Conservation (phyloP, 345 rosid genomes). For the Isatis tinctoria region DNA sequence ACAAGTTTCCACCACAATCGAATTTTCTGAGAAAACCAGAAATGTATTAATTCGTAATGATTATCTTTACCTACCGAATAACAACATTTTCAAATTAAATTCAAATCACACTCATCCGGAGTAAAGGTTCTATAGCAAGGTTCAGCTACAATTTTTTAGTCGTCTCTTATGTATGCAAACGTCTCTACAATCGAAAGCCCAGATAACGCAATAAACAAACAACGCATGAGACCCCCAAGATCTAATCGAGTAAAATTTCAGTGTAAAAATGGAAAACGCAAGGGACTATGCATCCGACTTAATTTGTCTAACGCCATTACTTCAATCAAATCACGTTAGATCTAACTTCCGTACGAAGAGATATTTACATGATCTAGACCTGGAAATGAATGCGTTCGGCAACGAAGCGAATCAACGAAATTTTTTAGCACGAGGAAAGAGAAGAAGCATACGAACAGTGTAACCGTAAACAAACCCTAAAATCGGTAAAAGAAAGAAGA, state of each 20-base stretch:
- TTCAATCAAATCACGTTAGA: slow-evolving; percentile 22
- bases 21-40: slow-evolving; percentile 9
- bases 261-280: not conserved
- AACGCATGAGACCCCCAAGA: not conserved
- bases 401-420: slow-evolving; percentile 6
- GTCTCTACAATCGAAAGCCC: not conserved
- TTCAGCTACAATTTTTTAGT: not conserved
- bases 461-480: slow-evolving; percentile 13
- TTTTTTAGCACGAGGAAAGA: not conserved
- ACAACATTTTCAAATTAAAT: slow-evolving; percentile 17
- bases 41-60: not conserved
- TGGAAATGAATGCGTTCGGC: not conserved
- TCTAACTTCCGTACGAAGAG: slow-evolving; percentile 9
- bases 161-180: not conserved
- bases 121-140: not conserved
- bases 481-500: not conserved
- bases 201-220: not conserved
- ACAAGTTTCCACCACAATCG: not conserved
- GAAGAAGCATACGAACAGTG: not conserved
- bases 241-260: slow-evolving; percentile 2
- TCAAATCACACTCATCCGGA: not conserved
- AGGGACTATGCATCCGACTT: not conserved
- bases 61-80: slow-evolving; percentile 23
- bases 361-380: slow-evolving; percentile 11
- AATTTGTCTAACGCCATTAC: not conserved